Evolutionary conservation across 176 grass and related monocot genomes (phyloP).

Genomic region (Aegilops bicornis): DNA sequence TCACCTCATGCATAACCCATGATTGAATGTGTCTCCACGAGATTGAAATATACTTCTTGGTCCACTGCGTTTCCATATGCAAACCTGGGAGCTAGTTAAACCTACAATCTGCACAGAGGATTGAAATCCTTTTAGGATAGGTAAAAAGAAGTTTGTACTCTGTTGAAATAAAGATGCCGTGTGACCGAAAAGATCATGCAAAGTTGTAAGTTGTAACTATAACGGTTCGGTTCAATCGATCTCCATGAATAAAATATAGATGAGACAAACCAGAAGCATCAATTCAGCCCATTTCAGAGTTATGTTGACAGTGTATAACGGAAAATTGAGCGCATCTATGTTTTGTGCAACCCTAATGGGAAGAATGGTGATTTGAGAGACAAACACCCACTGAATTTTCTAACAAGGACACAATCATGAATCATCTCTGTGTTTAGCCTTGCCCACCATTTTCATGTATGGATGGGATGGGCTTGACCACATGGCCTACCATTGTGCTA

Average conservation of each 20-base stretch:
- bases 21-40: conserved; percentile 56
- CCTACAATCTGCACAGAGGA: conserved; percentile 79
- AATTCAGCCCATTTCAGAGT: not conserved
- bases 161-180: not conserved
- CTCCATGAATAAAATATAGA: not conserved
- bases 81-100: conserved; percentile 66
- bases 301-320: not conserved
- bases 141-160: not conserved
- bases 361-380: not conserved
- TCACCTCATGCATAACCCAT: conserved; percentile 85
- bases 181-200: not conserved
- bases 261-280: not conserved
- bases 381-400: not conserved
- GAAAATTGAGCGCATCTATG: not conserved
- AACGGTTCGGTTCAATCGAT: not conserved
- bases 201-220: conserved; percentile 11
- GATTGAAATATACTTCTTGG: conserved; percentile 77
- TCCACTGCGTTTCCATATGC: conserved; percentile 78
- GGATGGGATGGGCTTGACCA: not conserved
- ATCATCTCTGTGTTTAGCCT: not conserved
- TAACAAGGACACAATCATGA: not conserved
- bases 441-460: not conserved
- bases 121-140: not conserved
- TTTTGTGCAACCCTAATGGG: not conserved
- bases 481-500: not conserved